A percentile compares a stretch with the other conserved stretches of the same genome.
These are phyloP conservation scores for Leccinum boreale DNA, from an alignment of 768 basidiomycete species.

Conservation along the genomic window DNA sequence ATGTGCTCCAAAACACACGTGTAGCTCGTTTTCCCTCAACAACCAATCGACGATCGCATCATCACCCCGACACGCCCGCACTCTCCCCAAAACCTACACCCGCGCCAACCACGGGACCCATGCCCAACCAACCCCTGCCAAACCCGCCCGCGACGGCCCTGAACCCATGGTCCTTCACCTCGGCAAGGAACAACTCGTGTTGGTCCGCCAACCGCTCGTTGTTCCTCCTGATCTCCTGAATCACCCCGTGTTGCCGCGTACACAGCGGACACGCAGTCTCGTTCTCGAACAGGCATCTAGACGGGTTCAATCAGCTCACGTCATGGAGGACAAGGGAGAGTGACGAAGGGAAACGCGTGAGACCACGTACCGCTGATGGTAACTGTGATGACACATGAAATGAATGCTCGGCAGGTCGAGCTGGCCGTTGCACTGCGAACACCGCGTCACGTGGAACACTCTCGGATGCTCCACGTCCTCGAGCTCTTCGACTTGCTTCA, in stretches of 20 bases:
- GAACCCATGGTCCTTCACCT: constrained; percentile 71
- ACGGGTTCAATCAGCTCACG: background rate
- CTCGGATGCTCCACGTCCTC: constrained; percentile 74
- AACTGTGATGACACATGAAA: constrained; percentile 98
- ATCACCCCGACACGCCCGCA: constrained; percentile 1
- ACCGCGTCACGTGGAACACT: constrained; percentile 93
- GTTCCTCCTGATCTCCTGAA: constrained; percentile 84
- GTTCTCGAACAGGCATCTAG: constrained; percentile 83
- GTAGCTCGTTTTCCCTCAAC: no score
- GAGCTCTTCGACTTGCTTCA: constrained; percentile 79
- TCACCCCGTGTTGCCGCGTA: constrained; percentile 80
- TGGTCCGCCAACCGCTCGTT: constrained; percentile 83
- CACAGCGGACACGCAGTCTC: constrained; percentile 91
- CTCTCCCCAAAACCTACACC: background rate
- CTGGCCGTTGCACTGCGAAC: constrained; percentile 84
- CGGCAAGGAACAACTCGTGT: constrained; percentile 74
- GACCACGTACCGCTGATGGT: constrained; percentile 76
- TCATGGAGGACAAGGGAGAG: background rate
- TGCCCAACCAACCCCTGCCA: constrained; percentile 55
- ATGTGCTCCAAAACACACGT: no score
- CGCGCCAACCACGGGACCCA: background rate
- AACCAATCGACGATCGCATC: background rate
- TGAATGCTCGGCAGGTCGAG: constrained; percentile 92
- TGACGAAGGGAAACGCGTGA: background rate
- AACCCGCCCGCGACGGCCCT: constrained; percentile 68